Evolutionary conservation across 1,139 yeast genomes (phyloP), one percentile per base, ranked within the genome.

Genomic region (Diutina neorugosa): DNA sequence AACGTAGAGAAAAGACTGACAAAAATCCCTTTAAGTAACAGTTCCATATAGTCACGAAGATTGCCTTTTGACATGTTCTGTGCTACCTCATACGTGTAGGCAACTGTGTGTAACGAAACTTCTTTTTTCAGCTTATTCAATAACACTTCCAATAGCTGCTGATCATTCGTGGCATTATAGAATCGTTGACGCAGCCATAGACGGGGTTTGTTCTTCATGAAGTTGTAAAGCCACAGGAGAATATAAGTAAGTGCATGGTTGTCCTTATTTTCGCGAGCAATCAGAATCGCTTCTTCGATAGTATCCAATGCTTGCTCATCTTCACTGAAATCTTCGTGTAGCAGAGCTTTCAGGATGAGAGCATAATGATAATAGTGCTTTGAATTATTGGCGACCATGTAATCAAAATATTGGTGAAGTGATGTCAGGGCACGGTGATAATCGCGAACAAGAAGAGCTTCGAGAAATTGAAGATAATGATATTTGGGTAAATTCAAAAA

Each of bases 221-320:
- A 86, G 57, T 83, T 79, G 61, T 82, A 82, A 1, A 89, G 70
- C 95, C 96, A 88, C 8, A 91, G 78, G 51, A 89, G 69, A n/a
- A 90, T 77, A 59, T 82, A 84, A 16, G 89, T 85, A 44, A 90
- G 70, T 19, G 96, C 87, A 12, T 76, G 70, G 56, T 80, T 75
- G 64, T 90, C 96, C 58, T 82, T 84, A 60, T 86, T 84, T 61
- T 90, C 96, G 59, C 97, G 71, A 0, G 96, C 96, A 1, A 90
- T 91, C 3, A 87, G 75, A 2, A 90, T 85, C 0, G 97, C 94
- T 63, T 90, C 97, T 58, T 86, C 89, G 4, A 90, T 86, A 0
- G 96, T 86, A 58, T 84, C 77, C 16, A 87, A 66, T 0, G 96
- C 96, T 58, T 87, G 88, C 27, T 76, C 78, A 57, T 81, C 82